These are phyloP conservation scores for Hypoxylon sp. DNA, from an alignment of 2,329 filamentous ascomycete species.

Conservation along the genomic window DNA sequence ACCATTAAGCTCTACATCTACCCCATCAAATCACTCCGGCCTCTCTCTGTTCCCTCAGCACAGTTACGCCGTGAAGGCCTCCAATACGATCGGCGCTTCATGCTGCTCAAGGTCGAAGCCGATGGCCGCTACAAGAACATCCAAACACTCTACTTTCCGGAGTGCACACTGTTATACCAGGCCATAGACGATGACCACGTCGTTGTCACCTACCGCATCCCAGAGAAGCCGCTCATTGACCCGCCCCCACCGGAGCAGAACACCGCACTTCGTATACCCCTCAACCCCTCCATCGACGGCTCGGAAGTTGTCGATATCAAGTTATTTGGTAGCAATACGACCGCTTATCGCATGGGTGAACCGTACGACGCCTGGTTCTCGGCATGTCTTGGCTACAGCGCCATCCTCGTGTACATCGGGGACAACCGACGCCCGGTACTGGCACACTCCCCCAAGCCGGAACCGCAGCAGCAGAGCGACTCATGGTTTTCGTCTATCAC, in stretches of 20 bases:
- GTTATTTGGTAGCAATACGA: constrained; percentile 72
- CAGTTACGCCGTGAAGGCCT: constrained; percentile 74
- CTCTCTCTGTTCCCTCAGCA: constrained; percentile 68
- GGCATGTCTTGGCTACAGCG: constrained; percentile 73
- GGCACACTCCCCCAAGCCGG: constrained; percentile 67
- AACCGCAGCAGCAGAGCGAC: constrained; percentile 45
- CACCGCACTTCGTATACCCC: constrained; percentile 67
- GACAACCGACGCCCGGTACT: constrained; percentile 71
- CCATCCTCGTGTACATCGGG: constrained; percentile 76
- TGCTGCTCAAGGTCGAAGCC: constrained; percentile 71
- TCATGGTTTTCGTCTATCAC: constrained; percentile 57
- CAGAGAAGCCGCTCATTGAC: constrained; percentile 59
- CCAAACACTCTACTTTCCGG: constrained; percentile 70
- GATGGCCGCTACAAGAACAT: constrained; percentile 59
- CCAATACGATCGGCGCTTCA: constrained; percentile 77
- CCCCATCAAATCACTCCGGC: constrained; percentile 80
- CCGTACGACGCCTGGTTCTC: constrained; percentile 77
- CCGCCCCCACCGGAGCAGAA: constrained; percentile 56
- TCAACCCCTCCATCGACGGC: constrained; percentile 65
- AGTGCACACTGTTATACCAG: constrained; percentile 76
- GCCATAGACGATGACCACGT: constrained; percentile 61
- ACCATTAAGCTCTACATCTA: constrained; percentile 75
- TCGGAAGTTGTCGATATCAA: constrained; percentile 67
- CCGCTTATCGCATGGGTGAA: constrained; percentile 74
- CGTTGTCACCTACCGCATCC: constrained; percentile 61